These are phyloP conservation scores for Magnusiomyces paraingens DNA, from an alignment of 1,139 yeast genomes.

Conservation along the genomic window DNA sequence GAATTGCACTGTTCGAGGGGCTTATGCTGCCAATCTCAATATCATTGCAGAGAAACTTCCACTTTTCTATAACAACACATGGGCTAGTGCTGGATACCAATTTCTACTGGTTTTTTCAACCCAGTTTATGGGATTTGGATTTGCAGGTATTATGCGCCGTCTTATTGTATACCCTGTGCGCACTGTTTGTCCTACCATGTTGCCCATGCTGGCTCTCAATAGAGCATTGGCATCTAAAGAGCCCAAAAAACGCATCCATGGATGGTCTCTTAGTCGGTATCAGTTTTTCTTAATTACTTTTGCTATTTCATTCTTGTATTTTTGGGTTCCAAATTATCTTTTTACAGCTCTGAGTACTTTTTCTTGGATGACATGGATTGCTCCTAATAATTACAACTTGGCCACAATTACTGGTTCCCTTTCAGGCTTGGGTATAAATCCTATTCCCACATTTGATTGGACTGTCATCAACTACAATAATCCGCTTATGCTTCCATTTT, in stretches of 20 bases:
- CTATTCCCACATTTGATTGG: conserved; percentile 43
- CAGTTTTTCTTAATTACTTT: conserved; percentile 39
- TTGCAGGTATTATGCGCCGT: conserved; percentile 48
- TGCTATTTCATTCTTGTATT: conserved; percentile 41
- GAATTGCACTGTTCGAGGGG: conserved; percentile 18
- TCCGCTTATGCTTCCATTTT: conserved; percentile 42
- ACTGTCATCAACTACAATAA: conserved; percentile 36
- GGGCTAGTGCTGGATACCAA: conserved; percentile 42
- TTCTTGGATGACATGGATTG: conserved; percentile 58
- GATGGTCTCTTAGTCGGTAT: conserved; percentile 45
- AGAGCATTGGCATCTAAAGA: conserved; percentile 13
- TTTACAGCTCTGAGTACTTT: conserved; percentile 46
- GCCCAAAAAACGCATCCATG: conserved; percentile 27
- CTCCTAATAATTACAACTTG: conserved; percentile 46
- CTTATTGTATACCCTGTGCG: conserved; percentile 45
- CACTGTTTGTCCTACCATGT: conserved; percentile 46
- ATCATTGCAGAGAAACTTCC: conserved; percentile 36
- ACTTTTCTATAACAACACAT: conserved; percentile 32
- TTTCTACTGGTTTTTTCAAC: conserved; percentile 40
- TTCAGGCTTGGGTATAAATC: conserved; percentile 50
- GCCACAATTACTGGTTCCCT: conserved; percentile 47
- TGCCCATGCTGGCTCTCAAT: conserved; percentile 30
- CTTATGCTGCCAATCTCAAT: conserved; percentile 37
- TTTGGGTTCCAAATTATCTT: conserved; percentile 50
- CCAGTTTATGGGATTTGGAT: conserved; percentile 47